phyloP scores from a whole-genome alignment of 1,139 yeast species.

The Spathaspora sp. region DNA sequence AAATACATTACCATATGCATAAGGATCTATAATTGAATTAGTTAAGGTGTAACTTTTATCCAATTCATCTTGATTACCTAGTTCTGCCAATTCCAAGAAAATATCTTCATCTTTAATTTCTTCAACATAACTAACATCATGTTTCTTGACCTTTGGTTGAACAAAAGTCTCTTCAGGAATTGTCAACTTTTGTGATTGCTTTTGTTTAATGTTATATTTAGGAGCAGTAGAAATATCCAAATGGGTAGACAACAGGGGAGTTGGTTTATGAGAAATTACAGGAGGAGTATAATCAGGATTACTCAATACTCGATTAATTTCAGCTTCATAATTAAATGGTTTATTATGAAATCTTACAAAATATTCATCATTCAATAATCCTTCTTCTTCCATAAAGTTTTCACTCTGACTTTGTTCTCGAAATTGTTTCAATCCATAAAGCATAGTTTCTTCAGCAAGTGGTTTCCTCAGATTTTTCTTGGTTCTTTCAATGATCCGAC shows the following conservation, averaged over 20 bases:
- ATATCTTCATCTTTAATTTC: constrained; percentile 13
- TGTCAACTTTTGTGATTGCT: constrained; percentile 1
- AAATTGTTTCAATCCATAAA: constrained; percentile 48
- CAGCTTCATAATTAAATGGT: constrained; percentile 18
- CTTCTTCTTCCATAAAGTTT: constrained; percentile 43
- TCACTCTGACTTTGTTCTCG: constrained; percentile 42
- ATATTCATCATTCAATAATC: constrained; percentile 28
- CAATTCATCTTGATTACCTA: constrained; percentile 13
- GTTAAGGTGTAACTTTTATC: not conserved
- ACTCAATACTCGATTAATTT: constrained; percentile 15
- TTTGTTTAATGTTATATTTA: constrained; percentile 1
- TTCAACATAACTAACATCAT: constrained; percentile 2
- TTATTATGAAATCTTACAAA: constrained; percentile 20
- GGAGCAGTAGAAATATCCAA: constrained; percentile 3
- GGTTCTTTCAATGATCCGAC: constrained; percentile 55
- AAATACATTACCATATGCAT: constrained; percentile 28
- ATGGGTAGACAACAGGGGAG: not conserved
- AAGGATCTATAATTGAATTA: constrained; percentile 12
- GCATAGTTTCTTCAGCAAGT: constrained; percentile 50
- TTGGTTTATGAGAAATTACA: constrained; percentile 8
- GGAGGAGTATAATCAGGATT: constrained; percentile 18
- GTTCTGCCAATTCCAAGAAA: constrained; percentile 11
- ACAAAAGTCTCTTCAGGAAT: constrained; percentile 1
- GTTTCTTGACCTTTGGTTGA: constrained; percentile 3
- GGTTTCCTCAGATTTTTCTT: constrained; percentile 48